A percentile compares a stretch with the other conserved stretches of the same genome.
Evolutionary conservation across 164 flowering plant species (phyloP).

Genomic region (Vitis cinerea): DNA sequence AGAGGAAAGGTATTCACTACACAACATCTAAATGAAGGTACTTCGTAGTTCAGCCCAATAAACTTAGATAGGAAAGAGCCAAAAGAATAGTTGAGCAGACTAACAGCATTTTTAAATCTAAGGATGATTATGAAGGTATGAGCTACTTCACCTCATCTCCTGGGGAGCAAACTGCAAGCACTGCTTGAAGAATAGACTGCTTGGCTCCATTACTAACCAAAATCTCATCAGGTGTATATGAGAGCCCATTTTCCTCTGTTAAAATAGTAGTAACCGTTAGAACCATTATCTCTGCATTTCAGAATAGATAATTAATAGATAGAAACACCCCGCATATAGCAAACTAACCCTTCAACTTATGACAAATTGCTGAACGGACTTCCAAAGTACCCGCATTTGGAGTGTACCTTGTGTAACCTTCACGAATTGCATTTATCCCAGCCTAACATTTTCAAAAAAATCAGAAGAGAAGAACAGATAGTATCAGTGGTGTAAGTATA

Average conservation of each 20-base stretch:
- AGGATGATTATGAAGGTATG: not conserved
- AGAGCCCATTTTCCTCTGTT: conserved; percentile 90
- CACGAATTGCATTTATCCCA: conserved; percentile 91
- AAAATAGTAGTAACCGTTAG: not conserved
- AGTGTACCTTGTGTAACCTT: conserved; percentile 87
- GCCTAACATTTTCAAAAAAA: conserved; percentile 45
- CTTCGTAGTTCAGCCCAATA: not conserved
- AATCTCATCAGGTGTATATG: conserved; percentile 86
- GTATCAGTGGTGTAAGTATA: not conserved
- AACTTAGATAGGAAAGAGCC: not conserved
- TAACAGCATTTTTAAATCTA: not conserved
- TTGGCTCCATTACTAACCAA: conserved; percentile 96
- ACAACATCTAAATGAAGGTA: not conserved
- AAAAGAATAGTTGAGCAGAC: not conserved
- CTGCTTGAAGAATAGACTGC: conserved; percentile 76
- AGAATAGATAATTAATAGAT: not conserved
- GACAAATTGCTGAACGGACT: conserved; percentile 81
- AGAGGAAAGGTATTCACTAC: not conserved
- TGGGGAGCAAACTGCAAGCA: conserved; percentile 90
- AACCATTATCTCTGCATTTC: not conserved
- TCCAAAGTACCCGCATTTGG: conserved; percentile 91
- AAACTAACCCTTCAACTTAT: conserved; percentile 70
- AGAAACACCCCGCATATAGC: not conserved
- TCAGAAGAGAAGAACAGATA: not conserved
- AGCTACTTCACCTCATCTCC: conserved; percentile 78